Percentiles rank a stretch among this genome's conserved stretches.
Conservation (phyloP, 2,329 filamentous ascomycete genomes). For the Ophiostoma himal-ulmi region DNA sequence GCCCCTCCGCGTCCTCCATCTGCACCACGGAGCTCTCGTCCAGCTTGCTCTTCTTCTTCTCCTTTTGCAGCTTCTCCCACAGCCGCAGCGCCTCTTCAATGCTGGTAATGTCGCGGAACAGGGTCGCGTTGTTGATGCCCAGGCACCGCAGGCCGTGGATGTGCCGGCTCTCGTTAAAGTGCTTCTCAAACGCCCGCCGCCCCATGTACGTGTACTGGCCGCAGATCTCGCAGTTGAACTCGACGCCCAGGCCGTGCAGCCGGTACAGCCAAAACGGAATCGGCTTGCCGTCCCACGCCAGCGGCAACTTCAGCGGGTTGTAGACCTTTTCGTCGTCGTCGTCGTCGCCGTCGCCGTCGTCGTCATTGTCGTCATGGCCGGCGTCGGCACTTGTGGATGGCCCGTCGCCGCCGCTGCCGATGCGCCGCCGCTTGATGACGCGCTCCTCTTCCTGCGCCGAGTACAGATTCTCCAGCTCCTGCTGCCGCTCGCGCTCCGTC, state of each 20-base stretch:
- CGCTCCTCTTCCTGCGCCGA: slow-evolving; percentile 42
- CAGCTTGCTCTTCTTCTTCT: slow-evolving; percentile 70
- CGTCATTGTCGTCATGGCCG: slow-evolving; percentile 55
- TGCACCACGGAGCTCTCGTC: slow-evolving; percentile 83
- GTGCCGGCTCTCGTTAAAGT: slow-evolving; percentile 91
- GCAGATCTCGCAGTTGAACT: slow-evolving; percentile 93
- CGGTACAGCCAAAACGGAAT: slow-evolving; percentile 99
- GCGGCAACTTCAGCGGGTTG: slow-evolving; percentile 90
- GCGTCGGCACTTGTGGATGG: slow-evolving; percentile 43
- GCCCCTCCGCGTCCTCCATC: slow-evolving; percentile 97
- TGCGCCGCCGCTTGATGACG: slow-evolving; percentile 13
- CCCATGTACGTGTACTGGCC: slow-evolving; percentile 47
- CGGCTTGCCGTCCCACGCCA: slow-evolving; percentile 97
- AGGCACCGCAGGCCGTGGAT: slow-evolving; percentile 91
- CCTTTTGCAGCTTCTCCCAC: slow-evolving; percentile 88
- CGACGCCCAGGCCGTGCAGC: slow-evolving; percentile 87
- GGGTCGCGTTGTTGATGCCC: slow-evolving; percentile 81
- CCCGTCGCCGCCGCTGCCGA: slow-evolving; percentile 25
- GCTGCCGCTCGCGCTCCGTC: slow-evolving; percentile 91
- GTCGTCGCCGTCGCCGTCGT: slow-evolving; percentile 31
- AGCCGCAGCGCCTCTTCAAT: slow-evolving; percentile 84
- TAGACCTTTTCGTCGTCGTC: slow-evolving; percentile 86
- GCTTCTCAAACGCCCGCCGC: slow-evolving; percentile 91
- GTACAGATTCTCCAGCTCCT: slow-evolving; percentile 85
- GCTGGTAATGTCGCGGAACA: slow-evolving; percentile 89